Conservation (phyloP, 176 grass and related monocot genomes). For the Saccharum officinarum region DNA sequence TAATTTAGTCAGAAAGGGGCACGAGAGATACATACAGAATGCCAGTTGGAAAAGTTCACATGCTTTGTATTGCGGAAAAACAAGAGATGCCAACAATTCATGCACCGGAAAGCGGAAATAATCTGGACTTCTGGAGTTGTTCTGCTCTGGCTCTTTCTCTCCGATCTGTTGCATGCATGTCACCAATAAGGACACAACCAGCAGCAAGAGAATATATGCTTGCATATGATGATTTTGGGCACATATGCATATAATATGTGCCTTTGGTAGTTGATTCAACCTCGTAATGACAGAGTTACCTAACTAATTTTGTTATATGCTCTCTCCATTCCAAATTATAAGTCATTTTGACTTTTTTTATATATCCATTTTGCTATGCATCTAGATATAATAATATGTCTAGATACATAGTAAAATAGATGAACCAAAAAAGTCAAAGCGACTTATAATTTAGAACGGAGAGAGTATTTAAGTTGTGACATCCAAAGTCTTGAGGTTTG, state of each 20-base stretch:
- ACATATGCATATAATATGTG: background rate
- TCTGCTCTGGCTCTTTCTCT: background rate
- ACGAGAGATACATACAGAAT: background rate
- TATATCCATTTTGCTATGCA: too few relatives aligned
- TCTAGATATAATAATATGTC: too few relatives aligned
- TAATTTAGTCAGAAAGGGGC: background rate
- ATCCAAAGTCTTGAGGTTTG: constrained; percentile 4
- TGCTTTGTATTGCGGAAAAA: background rate
- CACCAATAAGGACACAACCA: background rate
- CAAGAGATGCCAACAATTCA: constrained; percentile 20
- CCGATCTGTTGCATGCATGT: constrained; percentile 11
- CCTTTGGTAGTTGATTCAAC: constrained; percentile 3
- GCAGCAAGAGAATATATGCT: background rate
- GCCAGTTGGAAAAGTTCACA: constrained; percentile 27
- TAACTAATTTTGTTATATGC: background rate
- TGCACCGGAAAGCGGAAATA: background rate
- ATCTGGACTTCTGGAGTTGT: background rate
- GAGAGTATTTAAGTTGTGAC: background rate
- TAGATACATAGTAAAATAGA: too few relatives aligned
- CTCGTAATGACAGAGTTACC: background rate
- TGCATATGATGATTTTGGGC: background rate
- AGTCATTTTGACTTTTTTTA: too few relatives aligned
- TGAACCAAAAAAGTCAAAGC: too few relatives aligned
- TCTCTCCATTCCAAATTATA: too few relatives aligned
- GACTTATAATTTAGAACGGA: too few relatives aligned